Evolutionary conservation across 1,139 yeast species (phyloP), one percentile per base, ranked within the genome.

Genomic region (Nakaseomyces uthaithaninus): DNA sequence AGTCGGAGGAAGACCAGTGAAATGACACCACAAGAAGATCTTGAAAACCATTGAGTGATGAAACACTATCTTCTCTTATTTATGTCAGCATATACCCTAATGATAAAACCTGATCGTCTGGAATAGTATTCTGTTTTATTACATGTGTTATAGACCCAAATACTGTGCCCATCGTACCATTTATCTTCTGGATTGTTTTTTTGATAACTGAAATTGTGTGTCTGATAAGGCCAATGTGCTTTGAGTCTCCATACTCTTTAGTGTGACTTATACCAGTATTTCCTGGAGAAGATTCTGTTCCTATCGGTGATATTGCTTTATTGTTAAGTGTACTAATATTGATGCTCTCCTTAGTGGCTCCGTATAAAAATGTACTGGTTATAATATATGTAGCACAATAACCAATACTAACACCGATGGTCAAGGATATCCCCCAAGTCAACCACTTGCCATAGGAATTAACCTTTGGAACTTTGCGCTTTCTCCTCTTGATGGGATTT

Each of bases 321-420:
- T n/a, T n/a, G n/a, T n/a, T n/a, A n/a, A n/a, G n/a, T n/a, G n/a
- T n/a, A n/a, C n/a, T n/a, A n/a, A n/a, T n/a, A n/a, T n/a, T n/a
- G n/a, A n/a, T n/a, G n/a, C n/a, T n/a, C n/a, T 28, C 33, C 20
- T 28, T 28, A 17, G 33, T 12, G 4, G n/a, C 22, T 10, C 35
- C 25, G 12, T 31, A 31, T 10, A 31, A 20, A 8, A 31, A n/a
- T 1, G 49, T 38, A 12, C 47, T 48, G 9, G 54, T 45, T 16
- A 49, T 42, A 33, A 47, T 42, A 23, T 46, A 43, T 10, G 53
- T 46, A 31, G 47, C 44, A 37, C 48, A 53, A 40, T 49, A 55
- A 2, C 60, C 60, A 12, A 55, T 46, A 7, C 62, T 59, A n/a
- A 55, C 52, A 9, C 62, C 60, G 3, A 55, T 45, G 1, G 60